Conservation (phyloP, 2,329 filamentous ascomycete species). For the Didymosphaeria variabile region DNA sequence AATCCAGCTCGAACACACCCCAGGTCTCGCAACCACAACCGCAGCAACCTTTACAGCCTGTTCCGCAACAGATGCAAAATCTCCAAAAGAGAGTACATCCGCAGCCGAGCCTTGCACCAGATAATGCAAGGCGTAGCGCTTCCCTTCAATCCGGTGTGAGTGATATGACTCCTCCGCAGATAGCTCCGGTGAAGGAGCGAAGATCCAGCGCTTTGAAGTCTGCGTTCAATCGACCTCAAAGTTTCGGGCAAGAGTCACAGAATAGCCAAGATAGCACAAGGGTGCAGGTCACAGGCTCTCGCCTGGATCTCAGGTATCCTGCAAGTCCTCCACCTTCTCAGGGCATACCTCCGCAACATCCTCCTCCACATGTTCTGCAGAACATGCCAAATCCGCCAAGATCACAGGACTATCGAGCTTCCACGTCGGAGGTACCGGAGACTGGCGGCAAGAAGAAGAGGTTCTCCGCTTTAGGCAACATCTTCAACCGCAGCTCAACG, state of each 20-base stretch:
- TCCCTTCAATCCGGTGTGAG: conserved; percentile 38
- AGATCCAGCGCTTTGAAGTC: conserved; percentile 24
- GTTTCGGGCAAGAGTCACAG: conserved; percentile 40
- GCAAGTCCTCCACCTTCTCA: conserved; percentile 31
- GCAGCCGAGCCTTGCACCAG: conserved; percentile 14
- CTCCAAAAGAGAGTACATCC: conserved; percentile 7
- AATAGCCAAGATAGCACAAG: conserved; percentile 41
- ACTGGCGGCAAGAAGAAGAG: conserved; percentile 53
- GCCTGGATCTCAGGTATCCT: conserved; percentile 39
- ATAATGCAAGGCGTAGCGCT: conserved; percentile 26
- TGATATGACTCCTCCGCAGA: conserved; percentile 32
- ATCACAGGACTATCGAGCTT: conserved; percentile 23
- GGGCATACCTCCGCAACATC: conserved; percentile 35
- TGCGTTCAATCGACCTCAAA: conserved; percentile 30
- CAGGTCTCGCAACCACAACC: conserved; percentile 16
- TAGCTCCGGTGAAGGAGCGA: conserved; percentile 25
- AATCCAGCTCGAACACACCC: conserved; percentile 27
- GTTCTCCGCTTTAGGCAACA: conserved; percentile 55
- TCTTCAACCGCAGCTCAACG: conserved; percentile 54
- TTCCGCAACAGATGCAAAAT: conserved; percentile 6
- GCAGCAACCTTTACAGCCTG: conserved; percentile 6
- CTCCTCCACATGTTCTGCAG: conserved; percentile 12
- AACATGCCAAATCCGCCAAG: conserved; percentile 21
- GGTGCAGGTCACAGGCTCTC: conserved; percentile 40
- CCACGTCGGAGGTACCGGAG: conserved; percentile 31